phyloP scores from a whole-genome alignment of 768 basidiomycete species.

The Lyophyllum semitale region DNA sequence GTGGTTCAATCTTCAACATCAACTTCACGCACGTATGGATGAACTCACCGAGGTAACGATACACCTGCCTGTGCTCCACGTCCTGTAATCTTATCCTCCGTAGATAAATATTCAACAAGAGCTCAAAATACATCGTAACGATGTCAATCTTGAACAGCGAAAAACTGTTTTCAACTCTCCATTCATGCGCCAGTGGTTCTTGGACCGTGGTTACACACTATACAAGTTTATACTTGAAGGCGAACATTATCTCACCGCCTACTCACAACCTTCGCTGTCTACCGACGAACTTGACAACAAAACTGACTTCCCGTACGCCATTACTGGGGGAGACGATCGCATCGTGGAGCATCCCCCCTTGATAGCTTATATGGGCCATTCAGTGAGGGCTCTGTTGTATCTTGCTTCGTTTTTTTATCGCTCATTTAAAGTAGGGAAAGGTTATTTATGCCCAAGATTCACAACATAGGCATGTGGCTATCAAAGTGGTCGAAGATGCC shows the following conservation, averaged over 20 bases:
- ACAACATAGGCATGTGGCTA: constrained; percentile 4
- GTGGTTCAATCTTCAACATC: too few relatives aligned
- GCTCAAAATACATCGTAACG: not conserved
- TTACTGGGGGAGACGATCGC: too few relatives aligned
- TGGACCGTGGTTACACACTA: not conserved
- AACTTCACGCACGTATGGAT: too few relatives aligned
- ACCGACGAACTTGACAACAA: too few relatives aligned
- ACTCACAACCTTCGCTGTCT: too few relatives aligned
- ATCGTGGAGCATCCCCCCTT: too few relatives aligned
- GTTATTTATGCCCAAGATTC: constrained; percentile 9
- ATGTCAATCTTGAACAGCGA: not conserved
- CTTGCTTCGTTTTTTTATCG: not conserved
- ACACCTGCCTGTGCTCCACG: not conserved
- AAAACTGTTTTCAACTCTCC: not conserved
- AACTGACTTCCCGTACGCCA: too few relatives aligned
- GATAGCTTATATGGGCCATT: too few relatives aligned
- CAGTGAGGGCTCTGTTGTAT: too few relatives aligned
- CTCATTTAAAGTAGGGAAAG: not conserved
- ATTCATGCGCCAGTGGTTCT: not conserved
- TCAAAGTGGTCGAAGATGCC: constrained; percentile 4
- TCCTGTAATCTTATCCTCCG: not conserved
- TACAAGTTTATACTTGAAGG: not conserved
- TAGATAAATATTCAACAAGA: not conserved
- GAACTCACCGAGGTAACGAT: not conserved
- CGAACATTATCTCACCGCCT: not conserved